Evolutionary conservation across 208 protist genomes (phyloP).

Genomic region (Leishmania mexicana): DNA sequence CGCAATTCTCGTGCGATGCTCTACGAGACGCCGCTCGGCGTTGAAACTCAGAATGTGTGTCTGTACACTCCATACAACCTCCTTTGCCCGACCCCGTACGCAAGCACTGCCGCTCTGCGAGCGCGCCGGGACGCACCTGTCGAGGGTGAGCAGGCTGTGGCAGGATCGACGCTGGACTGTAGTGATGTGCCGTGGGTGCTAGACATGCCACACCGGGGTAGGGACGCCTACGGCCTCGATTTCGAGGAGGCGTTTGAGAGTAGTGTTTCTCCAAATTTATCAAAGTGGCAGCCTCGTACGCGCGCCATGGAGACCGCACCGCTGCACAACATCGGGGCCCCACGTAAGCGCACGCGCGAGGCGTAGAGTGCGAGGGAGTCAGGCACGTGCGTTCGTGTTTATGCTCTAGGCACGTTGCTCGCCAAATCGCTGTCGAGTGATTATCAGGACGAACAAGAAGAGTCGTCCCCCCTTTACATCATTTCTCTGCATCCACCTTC

Average conservation of each 20-base stretch:
- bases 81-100: constrained; percentile 60
- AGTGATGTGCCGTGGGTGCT: constrained; percentile 79
- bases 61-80: constrained; percentile 66
- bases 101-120: constrained; percentile 49
- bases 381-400: not conserved
- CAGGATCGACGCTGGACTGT: constrained; percentile 18
- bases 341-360: constrained; percentile 22
- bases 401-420: not conserved
- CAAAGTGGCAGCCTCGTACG: not conserved
- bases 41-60: not conserved
- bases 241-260: constrained; percentile 36
- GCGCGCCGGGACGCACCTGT: not conserved
- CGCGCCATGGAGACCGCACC: not conserved
- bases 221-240: constrained; percentile 45
- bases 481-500: not conserved
- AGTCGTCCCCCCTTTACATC: not conserved
- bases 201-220: constrained; percentile 72
- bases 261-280: constrained; percentile 1
- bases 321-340: not conserved
- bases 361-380: not conserved
- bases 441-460: not conserved
- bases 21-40: constrained; percentile 22
- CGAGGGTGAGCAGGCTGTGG: not conserved
- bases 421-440: not conserved
- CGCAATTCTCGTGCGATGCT: constrained; percentile 23